These are phyloP conservation scores for Tylopilus plumbeoviolaceoides DNA, from an alignment of 768 basidiomycete species.

Conservation along the genomic window DNA sequence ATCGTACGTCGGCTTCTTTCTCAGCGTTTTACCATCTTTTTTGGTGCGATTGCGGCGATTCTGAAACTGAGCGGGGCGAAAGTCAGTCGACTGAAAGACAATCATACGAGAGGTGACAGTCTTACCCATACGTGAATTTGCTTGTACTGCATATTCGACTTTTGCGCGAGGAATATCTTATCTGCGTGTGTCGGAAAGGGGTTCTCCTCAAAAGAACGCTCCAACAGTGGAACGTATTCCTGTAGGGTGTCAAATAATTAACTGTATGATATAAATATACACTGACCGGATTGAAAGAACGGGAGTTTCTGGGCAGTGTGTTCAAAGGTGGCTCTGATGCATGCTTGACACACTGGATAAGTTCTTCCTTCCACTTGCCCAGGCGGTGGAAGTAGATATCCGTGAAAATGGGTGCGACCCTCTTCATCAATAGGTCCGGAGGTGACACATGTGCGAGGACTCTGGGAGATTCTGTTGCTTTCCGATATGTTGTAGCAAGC, in stretches of 20 bases:
- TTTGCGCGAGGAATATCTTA: conserved; percentile 10
- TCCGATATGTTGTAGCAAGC: neutral
- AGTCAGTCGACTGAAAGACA: neutral
- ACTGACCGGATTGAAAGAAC: conserved; percentile 7
- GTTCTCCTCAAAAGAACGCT: conserved; percentile 12
- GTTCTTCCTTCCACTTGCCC: neutral
- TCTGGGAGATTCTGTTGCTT: neutral
- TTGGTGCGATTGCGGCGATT: conserved; percentile 10
- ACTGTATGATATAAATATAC: fast-evolving
- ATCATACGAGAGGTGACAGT: fast-evolving
- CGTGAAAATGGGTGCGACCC: neutral
- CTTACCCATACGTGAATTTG: conserved; percentile 20
- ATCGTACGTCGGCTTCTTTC: neutral
- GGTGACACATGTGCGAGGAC: fast-evolving
- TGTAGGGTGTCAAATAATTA: fast-evolving
- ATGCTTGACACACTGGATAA: neutral
- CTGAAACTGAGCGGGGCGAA: conserved; percentile 5
- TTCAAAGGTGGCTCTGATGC: fast-evolving
- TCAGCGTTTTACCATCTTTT: neutral
- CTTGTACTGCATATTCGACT: conserved; percentile 8
- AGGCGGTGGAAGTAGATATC: neutral
- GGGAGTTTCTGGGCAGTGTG: neutral
- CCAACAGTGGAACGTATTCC: conserved; percentile 7
- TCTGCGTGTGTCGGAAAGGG: conserved; percentile 11
- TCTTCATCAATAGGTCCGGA: fast-evolving